Conservation (phyloP, 2,329 filamentous ascomycete genomes). For the Amauroascus niger region DNA sequence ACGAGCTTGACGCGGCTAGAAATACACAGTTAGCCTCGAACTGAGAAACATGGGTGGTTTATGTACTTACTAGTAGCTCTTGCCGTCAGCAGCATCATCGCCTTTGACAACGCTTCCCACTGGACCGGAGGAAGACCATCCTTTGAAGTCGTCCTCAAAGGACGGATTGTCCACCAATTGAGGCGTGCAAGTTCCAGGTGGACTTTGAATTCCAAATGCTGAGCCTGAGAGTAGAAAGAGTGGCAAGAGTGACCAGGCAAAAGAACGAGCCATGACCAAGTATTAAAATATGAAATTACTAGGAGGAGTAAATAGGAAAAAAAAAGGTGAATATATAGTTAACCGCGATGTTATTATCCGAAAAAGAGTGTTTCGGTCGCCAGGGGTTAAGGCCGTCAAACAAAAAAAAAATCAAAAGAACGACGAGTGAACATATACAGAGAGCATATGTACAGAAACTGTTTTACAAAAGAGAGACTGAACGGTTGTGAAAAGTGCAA, state of each 20-base stretch:
- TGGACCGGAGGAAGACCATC: neutral
- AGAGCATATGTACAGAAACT: neutral
- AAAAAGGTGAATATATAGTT: too few species aligned
- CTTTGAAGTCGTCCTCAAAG: neutral
- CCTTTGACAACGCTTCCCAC: neutral
- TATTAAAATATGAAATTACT: neutral
- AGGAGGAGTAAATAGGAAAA: too few species aligned
- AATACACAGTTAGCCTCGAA: neutral
- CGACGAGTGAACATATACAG: neutral
- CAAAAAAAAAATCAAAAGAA: neutral
- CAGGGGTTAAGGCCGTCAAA: neutral
- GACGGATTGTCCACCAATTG: neutral
- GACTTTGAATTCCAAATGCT: neutral
- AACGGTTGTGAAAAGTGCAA: neutral
- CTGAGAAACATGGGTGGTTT: neutral
- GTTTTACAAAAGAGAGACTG: neutral
- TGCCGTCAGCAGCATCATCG: neutral
- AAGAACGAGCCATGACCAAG: neutral
- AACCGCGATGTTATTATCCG: neutral
- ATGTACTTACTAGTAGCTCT: constrained; percentile 2
- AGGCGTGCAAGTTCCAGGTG: neutral
- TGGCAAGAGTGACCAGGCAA: neutral
- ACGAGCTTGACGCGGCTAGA: neutral
- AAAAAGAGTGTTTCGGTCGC: neutral
- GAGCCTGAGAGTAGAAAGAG: neutral